These are phyloP conservation scores for Fragaria iinumae DNA, from an alignment of 306 rosid species.

Conservation along the genomic window DNA sequence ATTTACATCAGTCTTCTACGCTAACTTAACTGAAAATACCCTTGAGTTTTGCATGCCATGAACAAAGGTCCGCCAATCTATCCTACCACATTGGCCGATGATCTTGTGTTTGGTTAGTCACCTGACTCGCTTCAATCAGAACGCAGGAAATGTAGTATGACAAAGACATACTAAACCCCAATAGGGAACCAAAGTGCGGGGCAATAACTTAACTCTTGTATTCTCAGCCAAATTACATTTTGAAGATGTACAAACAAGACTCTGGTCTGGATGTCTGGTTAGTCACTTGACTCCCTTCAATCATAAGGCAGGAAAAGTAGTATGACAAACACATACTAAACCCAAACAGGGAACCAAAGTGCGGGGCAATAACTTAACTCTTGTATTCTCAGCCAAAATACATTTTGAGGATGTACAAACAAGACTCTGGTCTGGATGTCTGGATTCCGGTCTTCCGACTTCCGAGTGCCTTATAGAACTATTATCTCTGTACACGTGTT, in stretches of 20 bases:
- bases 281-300: background rate
- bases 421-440: background rate
- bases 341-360: background rate
- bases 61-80: no score
- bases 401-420: background rate
- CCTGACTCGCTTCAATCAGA: background rate
- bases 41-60: no score
- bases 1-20: no score
- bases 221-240: background rate
- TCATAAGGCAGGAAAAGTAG: background rate
- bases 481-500: constrained; percentile 28
- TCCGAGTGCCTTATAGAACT: background rate
- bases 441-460: background rate
- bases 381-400: background rate
- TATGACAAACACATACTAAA: background rate
- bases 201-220: background rate
- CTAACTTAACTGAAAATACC: no score
- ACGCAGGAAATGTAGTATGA: background rate
- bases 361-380: background rate
- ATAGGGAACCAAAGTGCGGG: background rate
- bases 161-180: background rate
- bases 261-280: no score
- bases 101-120: no score
- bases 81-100: no score
- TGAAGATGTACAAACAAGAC: background rate